Evolutionary conservation across 1,284 basidiomycete genomes (phyloP), one percentile per base, ranked within the genome.

Genomic region (Ceratobasidium sp.): DNA sequence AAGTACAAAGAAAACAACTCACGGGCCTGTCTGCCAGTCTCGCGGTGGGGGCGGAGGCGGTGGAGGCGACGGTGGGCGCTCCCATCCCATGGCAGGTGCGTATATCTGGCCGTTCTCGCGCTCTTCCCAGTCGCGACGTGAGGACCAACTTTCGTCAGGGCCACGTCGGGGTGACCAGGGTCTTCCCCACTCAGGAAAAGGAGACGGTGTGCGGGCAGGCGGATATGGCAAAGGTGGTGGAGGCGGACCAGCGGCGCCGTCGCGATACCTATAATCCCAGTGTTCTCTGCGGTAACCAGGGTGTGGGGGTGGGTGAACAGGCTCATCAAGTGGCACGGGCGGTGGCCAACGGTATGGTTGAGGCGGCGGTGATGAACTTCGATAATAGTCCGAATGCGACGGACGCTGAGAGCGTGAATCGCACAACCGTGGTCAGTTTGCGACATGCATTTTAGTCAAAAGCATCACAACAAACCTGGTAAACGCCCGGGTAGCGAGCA

Each of bases 131-230:
- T 67, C 64, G 13, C 64, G 64, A 23, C 64, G 64, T 21, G 64
- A 38, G 1, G 64, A 67, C 64, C 64, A 67, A 43, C 52, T 50
- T 59, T 59, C 35, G 35, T 38, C 35, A 38, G 35, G 35, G 35
- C 35, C 55, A 28, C 38, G 30, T 58, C 55, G 64, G 50, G 64
- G 64, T 67, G 49, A 35, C 43, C 38, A 30, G 35, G 49, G 52
- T 67, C 49, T 67, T 21, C 38, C 50, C 64, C 64, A 67, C n/a
- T 67, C 64, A 43, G 21, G 64, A 67, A 67, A 67, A 55, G 64
- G 64, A 43, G 64, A 54, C 21, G 64, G 64, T 26, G 64, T 6
- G 23, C 64, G 64, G 14, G 38, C 50, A 23, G 64, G 35, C 64
- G 32, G 21, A 32, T 54, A 67, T 38, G 35, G 6, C 35, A 38